Conservation (phyloP, 139 green algal species). For the Mychonastes homosphaera region DNA sequence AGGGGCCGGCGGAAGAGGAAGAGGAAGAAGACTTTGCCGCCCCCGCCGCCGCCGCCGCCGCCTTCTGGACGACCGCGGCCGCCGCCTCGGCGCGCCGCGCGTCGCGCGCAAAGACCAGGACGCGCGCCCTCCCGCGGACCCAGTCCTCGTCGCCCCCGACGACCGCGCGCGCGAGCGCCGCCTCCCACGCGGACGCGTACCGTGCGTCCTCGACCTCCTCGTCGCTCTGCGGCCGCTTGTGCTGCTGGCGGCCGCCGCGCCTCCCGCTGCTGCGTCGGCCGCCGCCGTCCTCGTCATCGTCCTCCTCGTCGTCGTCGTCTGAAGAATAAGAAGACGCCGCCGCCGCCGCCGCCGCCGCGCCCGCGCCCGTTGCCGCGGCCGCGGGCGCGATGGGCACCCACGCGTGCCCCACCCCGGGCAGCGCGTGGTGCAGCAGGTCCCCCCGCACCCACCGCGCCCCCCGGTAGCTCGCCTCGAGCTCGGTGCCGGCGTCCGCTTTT, state of each 20-base stretch:
- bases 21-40: too few relatives aligned
- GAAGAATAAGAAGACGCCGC: too few relatives aligned
- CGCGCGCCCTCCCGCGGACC: conserved; percentile 2
- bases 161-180: conserved; percentile 18
- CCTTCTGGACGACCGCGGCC: too few relatives aligned
- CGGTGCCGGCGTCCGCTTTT: conserved; percentile 40
- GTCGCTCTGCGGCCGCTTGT: neutral
- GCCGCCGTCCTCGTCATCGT: too few relatives aligned
- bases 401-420: conserved; percentile 28
- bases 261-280: neutral
- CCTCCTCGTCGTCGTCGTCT: neutral
- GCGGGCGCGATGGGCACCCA: too few relatives aligned
- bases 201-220: neutral
- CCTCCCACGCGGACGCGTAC: neutral
- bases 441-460: conserved; percentile 58
- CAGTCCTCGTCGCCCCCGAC: conserved; percentile 27
- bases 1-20: too few relatives aligned
- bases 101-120: conserved; percentile 73
- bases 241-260: neutral
- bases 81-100: conserved; percentile 35
- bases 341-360: too few relatives aligned
- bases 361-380: too few relatives aligned
- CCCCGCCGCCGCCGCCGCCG: too few relatives aligned
- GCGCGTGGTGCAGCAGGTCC: conserved; percentile 58
- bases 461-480: conserved; percentile 49